Evolutionary conservation across 2,329 filamentous ascomycete genomes (phyloP), one percentile per base, ranked within the genome.

Genomic region (Monilinia aucupariae): DNA sequence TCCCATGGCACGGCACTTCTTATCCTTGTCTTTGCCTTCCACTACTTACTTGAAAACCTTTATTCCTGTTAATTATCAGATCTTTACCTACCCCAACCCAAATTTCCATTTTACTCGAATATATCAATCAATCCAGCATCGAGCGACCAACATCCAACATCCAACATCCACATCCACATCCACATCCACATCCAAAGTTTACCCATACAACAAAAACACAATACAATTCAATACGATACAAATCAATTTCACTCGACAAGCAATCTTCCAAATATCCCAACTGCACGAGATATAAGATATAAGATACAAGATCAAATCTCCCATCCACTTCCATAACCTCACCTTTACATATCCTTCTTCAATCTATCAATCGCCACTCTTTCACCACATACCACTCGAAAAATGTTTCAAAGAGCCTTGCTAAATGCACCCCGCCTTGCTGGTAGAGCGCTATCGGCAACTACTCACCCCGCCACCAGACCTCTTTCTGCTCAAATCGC

Each of bases 371-470:
- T 58, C 41, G 52, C 32, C 43, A 56, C 47, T 39, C n/a, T 39
- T 15, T 5, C 13, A 53, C 25, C 37, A 64, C 9, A 49, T 1
- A 53, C 13, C 39, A 43, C 39, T 6, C 27, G n/a, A 37, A 64
- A 55, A 27, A 74, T 74, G 72, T 72, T 74, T 67, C 68, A 71
- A 65, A 66, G 71, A 67, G 64, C 68, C 65, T 55, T 73, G 15
- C 59, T 68, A 32, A 68, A 65, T 49, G 69, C 70, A 59, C 70
- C 71, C 64, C 71, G 70, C 64, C 66, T 66, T 55, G 68, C 68
- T 51, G 69, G 69, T 61, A 66, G 70, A 69, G 70, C 64, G 65
- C 58, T 72, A 66, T 71, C 70, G 66, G 66, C 69, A 37, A 67
- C 63, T 48, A 53, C 65, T 61, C 68, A 66, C 65, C 59, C 68